Conservation (phyloP, 805 yeast species). For the Hemisphaericaspora nanyangensis region DNA sequence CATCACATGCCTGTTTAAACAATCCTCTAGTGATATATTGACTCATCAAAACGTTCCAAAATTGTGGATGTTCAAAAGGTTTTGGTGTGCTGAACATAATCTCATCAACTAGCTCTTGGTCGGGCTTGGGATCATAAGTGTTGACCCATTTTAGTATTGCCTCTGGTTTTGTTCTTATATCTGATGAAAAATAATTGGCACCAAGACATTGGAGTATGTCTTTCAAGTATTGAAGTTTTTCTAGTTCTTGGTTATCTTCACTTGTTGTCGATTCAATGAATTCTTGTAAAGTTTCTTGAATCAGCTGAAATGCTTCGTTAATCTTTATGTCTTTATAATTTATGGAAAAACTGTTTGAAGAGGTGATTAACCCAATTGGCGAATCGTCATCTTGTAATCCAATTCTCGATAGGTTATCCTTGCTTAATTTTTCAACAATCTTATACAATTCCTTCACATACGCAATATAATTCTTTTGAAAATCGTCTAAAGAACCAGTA, state of each 20-base stretch:
- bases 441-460: conserved; percentile 52
- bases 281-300: conserved; percentile 25
- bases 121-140: conserved; percentile 65
- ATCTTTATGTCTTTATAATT: conserved; percentile 1
- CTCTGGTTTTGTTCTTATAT: conserved; percentile 39
- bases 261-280: conserved; percentile 24
- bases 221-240: conserved; percentile 37
- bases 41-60: conserved; percentile 60
- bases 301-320: conserved; percentile 22
- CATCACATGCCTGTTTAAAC: conserved; percentile 50
- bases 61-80: conserved; percentile 48
- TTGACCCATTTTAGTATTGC: conserved; percentile 61
- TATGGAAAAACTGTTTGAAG: not conserved
- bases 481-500: conserved; percentile 31
- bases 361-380: conserved; percentile 30
- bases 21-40: conserved; percentile 61
- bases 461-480: conserved; percentile 37
- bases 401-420: conserved; percentile 7
- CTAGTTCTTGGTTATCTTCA: conserved; percentile 22
- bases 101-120: conserved; percentile 44
- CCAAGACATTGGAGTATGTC: conserved; percentile 56
- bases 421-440: conserved; percentile 39
- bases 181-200: conserved; percentile 43
- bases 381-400: conserved; percentile 19
- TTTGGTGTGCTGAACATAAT: conserved; percentile 41